Conservation (phyloP, 495 filamentous ascomycete species). For the Staphylotrichum longicolle region DNA sequence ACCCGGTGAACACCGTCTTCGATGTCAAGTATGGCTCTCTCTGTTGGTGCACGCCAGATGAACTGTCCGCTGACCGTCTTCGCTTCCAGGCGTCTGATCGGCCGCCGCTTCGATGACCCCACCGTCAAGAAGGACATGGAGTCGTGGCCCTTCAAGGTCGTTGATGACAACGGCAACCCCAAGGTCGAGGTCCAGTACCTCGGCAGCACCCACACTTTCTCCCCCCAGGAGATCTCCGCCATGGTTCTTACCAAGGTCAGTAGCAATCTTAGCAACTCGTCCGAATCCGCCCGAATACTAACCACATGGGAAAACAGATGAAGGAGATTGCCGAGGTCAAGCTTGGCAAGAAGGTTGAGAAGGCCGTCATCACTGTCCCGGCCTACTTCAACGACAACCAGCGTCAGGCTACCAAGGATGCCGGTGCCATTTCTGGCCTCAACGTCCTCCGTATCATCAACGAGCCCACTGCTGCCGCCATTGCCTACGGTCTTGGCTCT, state of each 20-base stretch:
- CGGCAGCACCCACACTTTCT: conserved; percentile 89
- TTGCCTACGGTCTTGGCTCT: conserved; percentile 91
- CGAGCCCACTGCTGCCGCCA: conserved; percentile 96
- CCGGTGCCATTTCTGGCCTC: conserved; percentile 93
- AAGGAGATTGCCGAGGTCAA: conserved; percentile 96
- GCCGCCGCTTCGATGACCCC: conserved; percentile 88
- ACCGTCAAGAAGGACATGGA: conserved; percentile 98
- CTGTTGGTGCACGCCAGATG: neutral
- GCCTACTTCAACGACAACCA: conserved; percentile 99
- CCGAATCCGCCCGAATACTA: conserved; percentile 7
- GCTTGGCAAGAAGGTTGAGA: conserved; percentile 94
- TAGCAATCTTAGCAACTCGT: neutral
- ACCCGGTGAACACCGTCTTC: conserved; percentile 96
- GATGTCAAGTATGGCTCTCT: conserved; percentile 70
- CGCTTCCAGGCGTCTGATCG: conserved; percentile 74
- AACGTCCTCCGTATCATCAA: conserved; percentile 99
- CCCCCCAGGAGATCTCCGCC: conserved; percentile 94
- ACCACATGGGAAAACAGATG: conserved; percentile 58
- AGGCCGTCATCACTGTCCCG: conserved; percentile 96
- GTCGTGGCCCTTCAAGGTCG: conserved; percentile 97
- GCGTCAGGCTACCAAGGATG: conserved; percentile 98
- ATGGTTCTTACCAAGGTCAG: conserved; percentile 89
- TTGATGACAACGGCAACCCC: conserved; percentile 85
- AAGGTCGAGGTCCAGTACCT: conserved; percentile 95
- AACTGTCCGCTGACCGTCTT: conserved; percentile 30